A percentile compares a stretch with the other conserved stretches of the same genome.
These are phyloP conservation scores for Raffaelea ambrosiae DNA, from an alignment of 2,329 filamentous ascomycete genomes.

Conservation along the genomic window DNA sequence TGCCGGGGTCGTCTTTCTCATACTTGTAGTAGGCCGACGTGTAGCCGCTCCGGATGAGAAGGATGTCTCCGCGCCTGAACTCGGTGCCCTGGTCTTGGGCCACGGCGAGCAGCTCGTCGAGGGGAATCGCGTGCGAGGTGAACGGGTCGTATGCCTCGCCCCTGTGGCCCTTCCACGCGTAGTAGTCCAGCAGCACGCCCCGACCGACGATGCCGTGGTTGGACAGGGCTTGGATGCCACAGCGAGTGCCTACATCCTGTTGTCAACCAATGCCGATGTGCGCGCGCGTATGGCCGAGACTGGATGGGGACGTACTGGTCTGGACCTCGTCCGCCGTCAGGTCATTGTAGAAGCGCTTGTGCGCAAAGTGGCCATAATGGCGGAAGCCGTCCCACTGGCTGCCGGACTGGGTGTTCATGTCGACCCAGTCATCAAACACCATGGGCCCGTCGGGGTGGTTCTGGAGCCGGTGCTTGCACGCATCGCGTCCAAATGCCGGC, in stretches of 20 bases:
- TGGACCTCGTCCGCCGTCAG: background rate
- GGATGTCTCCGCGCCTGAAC: conserved; percentile 55
- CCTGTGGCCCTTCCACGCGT: conserved; percentile 37
- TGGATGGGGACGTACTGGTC: too few relatives aligned
- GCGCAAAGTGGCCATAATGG: conserved; percentile 19
- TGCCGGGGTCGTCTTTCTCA: too few relatives aligned
- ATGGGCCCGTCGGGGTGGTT: background rate
- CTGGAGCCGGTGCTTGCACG: background rate
- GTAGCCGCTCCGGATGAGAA: conserved; percentile 56
- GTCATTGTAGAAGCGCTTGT: conserved; percentile 3
- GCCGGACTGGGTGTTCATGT: conserved; percentile 35
- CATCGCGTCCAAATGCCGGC: background rate
- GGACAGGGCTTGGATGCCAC: conserved; percentile 5
- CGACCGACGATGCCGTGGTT: conserved; percentile 44
- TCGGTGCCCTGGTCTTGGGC: conserved; percentile 53
- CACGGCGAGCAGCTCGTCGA: conserved; percentile 46
- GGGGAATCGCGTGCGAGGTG: conserved; percentile 41
- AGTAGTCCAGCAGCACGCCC: conserved; percentile 47
- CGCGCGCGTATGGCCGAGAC: background rate
- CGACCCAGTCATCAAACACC: conserved; percentile 24
- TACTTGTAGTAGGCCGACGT: conserved; percentile 44
- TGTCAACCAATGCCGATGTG: too few relatives aligned
- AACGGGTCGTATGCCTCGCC: conserved; percentile 43
- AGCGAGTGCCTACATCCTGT: too few relatives aligned
- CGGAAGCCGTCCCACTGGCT: conserved; percentile 35